Evolutionary conservation across 225 moss, liverwort and hornwort genomes (phyloP).

Genomic region (Physcomitrium patens): DNA sequence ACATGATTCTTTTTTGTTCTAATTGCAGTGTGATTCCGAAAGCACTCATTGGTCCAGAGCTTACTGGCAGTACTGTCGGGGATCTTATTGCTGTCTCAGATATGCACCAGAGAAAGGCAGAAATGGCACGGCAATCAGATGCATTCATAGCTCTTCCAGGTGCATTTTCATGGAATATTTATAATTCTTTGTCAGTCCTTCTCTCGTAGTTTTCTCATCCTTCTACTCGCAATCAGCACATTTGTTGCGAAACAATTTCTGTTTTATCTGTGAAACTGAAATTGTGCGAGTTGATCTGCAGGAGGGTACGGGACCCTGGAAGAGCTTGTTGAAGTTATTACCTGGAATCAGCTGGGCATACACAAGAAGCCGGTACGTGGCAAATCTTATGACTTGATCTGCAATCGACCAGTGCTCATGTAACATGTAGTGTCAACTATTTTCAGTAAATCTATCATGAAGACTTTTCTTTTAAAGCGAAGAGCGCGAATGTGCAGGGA

Average conservation of each 20-base stretch:
- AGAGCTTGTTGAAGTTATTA: constrained; percentile 92
- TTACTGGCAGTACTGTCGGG: constrained; percentile 78
- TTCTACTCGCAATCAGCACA: background rate
- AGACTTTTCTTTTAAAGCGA: no score
- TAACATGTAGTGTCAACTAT: no score
- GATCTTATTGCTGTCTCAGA: constrained; percentile 74
- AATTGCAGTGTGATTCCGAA: constrained; percentile 75
- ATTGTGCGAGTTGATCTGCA: constrained; percentile 5
- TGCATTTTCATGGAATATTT: background rate
- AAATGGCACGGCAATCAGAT: constrained; percentile 90
- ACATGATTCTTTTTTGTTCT: background rate
- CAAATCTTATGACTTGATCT: background rate
- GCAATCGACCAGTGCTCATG: no score
- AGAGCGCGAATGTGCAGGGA: no score
- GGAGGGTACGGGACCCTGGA: constrained; percentile 94
- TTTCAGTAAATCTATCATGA: no score
- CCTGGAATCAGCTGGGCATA: constrained; percentile 93
- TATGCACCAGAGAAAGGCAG: constrained; percentile 92
- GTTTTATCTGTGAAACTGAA: background rate
- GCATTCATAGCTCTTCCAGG: constrained; percentile 98
- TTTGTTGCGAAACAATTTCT: background rate
- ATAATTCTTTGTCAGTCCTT: background rate
- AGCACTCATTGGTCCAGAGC: constrained; percentile 76
- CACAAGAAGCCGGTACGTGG: constrained; percentile 83
- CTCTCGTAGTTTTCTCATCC: background rate